A percentile compares a stretch with the other conserved stretches of the same genome.
Evolutionary conservation across 2,329 filamentous ascomycete genomes (phyloP).

Genomic region (Beauveria pseudobassiana): DNA sequence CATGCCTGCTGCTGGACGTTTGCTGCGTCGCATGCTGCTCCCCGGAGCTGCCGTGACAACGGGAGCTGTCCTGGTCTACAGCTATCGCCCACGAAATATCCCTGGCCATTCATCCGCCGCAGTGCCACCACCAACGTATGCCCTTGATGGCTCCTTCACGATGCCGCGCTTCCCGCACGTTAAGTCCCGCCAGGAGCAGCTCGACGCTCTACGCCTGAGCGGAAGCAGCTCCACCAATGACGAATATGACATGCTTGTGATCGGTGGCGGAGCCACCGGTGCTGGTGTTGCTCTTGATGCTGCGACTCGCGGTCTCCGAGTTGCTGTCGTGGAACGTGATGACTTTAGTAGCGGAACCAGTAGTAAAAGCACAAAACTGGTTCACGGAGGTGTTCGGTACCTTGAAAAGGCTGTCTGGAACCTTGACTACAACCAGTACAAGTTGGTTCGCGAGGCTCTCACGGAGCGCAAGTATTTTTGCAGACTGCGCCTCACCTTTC

Average conservation of each 20-base stretch:
- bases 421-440: constrained; percentile 65
- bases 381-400: constrained; percentile 70
- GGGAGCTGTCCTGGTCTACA: constrained; percentile 39
- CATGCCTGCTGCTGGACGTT: background rate
- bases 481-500: constrained; percentile 68
- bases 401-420: constrained; percentile 71
- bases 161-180: constrained; percentile 59
- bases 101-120: constrained; percentile 61
- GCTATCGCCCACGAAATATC: constrained; percentile 63
- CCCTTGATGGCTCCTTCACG: constrained; percentile 58
- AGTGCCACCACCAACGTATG: constrained; percentile 63
- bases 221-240: constrained; percentile 23
- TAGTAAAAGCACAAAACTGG: constrained; percentile 69
- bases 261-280: constrained; percentile 65
- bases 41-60: constrained; percentile 35
- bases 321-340: constrained; percentile 64
- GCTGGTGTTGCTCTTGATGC: constrained; percentile 66
- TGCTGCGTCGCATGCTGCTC: constrained; percentile 36
- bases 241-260: constrained; percentile 62
- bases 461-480: constrained; percentile 70
- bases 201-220: constrained; percentile 48
- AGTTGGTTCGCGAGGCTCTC: constrained; percentile 63
- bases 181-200: constrained; percentile 57
- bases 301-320: constrained; percentile 61
- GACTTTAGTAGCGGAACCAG: constrained; percentile 69